Conservation (phyloP, 371 early-diverging fungal species). For the Entomophthora muscae region DNA sequence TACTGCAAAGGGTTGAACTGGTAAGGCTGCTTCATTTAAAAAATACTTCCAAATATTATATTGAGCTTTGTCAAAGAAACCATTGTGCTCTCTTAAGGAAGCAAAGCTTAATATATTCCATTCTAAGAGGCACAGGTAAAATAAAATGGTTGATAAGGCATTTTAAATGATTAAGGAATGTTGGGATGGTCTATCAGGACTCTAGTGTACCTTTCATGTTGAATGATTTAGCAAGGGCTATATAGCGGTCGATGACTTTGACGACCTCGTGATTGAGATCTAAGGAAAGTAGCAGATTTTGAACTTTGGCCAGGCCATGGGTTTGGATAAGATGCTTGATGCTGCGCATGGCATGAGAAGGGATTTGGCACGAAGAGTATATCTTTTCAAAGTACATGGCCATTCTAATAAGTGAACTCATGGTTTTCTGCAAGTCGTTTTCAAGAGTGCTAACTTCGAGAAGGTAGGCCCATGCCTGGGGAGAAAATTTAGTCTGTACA, state of each 20-base stretch:
- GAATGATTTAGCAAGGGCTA: constrained; percentile 1
- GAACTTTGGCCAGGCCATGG: constrained; percentile 81
- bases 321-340: constrained; percentile 60
- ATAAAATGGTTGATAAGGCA: no score
- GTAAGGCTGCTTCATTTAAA: no score
- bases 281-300: constrained; percentile 71
- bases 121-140: no score
- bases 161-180: no score
- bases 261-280: constrained; percentile 62
- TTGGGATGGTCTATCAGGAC: neutral
- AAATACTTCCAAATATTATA: no score
- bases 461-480: constrained; percentile 66
- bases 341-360: constrained; percentile 65
- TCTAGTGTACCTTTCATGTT: constrained; percentile 7
- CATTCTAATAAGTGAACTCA: constrained; percentile 62
- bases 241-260: constrained; percentile 31
- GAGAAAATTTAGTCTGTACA: constrained; percentile 74
- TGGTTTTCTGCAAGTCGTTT: constrained; percentile 50
- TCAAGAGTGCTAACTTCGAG: constrained; percentile 64
- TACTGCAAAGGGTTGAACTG: no score
- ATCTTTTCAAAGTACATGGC: constrained; percentile 59
- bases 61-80: no score
- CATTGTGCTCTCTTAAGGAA: no score
- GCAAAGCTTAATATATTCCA: no score
- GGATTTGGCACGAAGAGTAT: constrained; percentile 79